Base-by-base conservation (phyloP, 352 stramenopile species). In the Globisporangium irregulare region DNA sequence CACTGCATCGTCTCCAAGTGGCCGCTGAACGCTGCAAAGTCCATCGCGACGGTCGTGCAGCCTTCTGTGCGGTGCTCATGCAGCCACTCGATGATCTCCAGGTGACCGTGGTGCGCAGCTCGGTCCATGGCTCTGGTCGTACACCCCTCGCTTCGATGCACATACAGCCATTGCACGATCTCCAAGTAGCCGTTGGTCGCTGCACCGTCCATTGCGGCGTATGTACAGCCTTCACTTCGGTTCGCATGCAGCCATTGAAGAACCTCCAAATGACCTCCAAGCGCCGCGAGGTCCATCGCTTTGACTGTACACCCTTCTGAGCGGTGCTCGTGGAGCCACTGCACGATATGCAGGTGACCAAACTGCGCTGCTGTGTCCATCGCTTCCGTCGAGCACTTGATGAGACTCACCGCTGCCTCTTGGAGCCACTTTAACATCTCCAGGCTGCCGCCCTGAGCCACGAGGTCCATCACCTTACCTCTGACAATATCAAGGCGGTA, bases 1-100 rank as follows among this genome's bases (percentile, higher is more conserved):
- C 61, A 66, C 61, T 58, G 29, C 18, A 66, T 15, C 2, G 59
- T 32, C 61, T 60, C 32, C 10, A 66, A 15, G 9, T 57, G 53
- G 20, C 29, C 32, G 24, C 32, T 58, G 12, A 32, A 18, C 6
- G 59, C 59, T 5, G 61, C 43, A 51, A 29, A 34, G 20, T 59
- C 48, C 50, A 66, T 59, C 15, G 48, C 61, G 29, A 48, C 46
- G 1, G 48, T 32, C 46, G 48, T 48, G 14, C 61, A 66, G 18
- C 48, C 48, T 15, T 66, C 61, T n/a, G 20, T 27, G 20, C 61
- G 61, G 12, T 66, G 25, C 29, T 15, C 48, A 29, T 66, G 25
- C 2, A 65, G 46, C 59, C 59, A 65, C 25, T 58, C 18, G 27
- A 65, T 15, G 12, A 65, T 18, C 12, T 58, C 14, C 8, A 65